Percentiles rank a stretch among this genome's conserved stretches.
These are phyloP conservation scores for Astrothelium subdiscretum DNA, from an alignment of 495 filamentous ascomycete genomes.

Conservation along the genomic window DNA sequence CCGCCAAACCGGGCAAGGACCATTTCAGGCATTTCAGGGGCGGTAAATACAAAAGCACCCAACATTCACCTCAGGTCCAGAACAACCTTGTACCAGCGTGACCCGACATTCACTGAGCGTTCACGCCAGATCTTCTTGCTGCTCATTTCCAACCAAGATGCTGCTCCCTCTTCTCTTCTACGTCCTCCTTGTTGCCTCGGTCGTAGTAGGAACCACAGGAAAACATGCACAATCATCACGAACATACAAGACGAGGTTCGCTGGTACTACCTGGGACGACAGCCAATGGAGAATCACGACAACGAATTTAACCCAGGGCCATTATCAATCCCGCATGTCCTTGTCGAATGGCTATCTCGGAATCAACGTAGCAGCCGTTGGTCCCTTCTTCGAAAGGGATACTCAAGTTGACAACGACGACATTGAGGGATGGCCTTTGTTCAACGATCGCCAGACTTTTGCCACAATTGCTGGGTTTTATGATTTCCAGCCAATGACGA, in stretches of 20 bases:
- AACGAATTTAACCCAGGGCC: conserved; percentile 43
- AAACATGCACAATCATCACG: no score
- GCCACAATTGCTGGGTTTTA: conserved; percentile 67
- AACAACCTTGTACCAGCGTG: no score
- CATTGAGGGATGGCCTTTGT: conserved; percentile 68
- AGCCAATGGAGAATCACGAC: conserved; percentile 50
- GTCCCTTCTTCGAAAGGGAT: conserved; percentile 62
- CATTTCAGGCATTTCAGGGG: no score
- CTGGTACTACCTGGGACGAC: conserved; percentile 45
- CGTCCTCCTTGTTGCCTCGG: background rate
- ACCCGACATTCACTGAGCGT: background rate
- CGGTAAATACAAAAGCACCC: no score
- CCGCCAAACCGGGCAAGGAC: no score
- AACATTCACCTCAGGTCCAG: background rate
- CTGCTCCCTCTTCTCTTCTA: background rate
- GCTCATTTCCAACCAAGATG: background rate
- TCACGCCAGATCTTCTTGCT: background rate
- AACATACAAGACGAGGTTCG: conserved; percentile 20
- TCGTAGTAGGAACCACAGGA: background rate
- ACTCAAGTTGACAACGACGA: conserved; percentile 16
- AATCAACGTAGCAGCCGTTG: conserved; percentile 45
- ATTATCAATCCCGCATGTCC: conserved; percentile 50
- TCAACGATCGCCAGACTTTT: conserved; percentile 54
- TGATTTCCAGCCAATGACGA: conserved; percentile 49
- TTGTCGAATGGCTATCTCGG: conserved; percentile 49